phyloP scores from a whole-genome alignment of 192 early-diverging fungal genomes.

The Funneliformis geosporum region DNA sequence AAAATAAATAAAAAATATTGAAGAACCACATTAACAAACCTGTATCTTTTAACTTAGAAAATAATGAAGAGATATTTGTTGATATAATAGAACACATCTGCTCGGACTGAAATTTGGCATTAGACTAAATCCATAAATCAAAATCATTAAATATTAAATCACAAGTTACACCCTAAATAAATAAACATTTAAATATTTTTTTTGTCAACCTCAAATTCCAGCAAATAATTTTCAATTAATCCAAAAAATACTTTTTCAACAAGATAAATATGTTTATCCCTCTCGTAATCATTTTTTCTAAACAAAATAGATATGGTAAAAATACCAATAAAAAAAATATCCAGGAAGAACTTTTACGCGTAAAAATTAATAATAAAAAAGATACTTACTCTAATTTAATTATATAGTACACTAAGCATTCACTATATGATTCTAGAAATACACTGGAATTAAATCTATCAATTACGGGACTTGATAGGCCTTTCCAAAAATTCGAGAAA shows the following conservation, averaged over 20 bases:
- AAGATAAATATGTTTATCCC: slow-evolving; percentile 17
- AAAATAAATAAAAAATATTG: background rate
- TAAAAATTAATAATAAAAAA: background rate
- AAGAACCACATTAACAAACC: background rate
- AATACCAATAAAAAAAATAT: slow-evolving; percentile 19
- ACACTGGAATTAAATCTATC: slow-evolving; percentile 48
- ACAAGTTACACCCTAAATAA: too few relatives aligned
- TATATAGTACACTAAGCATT: slow-evolving; percentile 65
- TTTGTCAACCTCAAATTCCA: slow-evolving; percentile 1
- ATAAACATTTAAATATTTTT: background rate
- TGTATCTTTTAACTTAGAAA: background rate
- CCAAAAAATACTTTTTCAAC: slow-evolving; percentile 42
- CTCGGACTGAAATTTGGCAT: slow-evolving; percentile 1
- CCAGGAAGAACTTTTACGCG: too few relatives aligned
- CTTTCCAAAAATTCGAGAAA: slow-evolving; percentile 65
- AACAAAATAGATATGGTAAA: background rate
- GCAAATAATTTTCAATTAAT: slow-evolving; percentile 51
- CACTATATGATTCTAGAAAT: slow-evolving; percentile 64
- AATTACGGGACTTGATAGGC: slow-evolving; percentile 48
- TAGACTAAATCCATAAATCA: background rate
- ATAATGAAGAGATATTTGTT: background rate
- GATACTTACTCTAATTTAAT: slow-evolving; percentile 42
- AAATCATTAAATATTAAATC: background rate
- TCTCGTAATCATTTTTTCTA: slow-evolving; percentile 25
- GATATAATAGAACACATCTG: slow-evolving; percentile 15